A percentile compares a stretch with the other conserved stretches of the same genome.
These are phyloP conservation scores for Phytophthora capsici DNA, from an alignment of 352 stramenopile genomes.

Conservation along the genomic window DNA sequence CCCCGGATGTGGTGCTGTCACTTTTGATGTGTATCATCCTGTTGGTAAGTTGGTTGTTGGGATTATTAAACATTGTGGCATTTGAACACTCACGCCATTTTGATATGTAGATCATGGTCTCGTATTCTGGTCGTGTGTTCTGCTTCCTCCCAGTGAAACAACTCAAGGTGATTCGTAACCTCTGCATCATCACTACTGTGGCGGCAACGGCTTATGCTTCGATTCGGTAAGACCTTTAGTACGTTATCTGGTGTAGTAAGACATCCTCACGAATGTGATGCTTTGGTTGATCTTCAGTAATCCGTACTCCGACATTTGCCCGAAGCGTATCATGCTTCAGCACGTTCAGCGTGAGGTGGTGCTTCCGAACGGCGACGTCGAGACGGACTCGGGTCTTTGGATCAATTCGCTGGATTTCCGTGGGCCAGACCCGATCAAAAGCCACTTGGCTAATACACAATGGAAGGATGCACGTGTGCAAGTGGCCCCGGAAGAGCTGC, in stretches of 20 bases:
- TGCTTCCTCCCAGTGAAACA: conserved; percentile 65
- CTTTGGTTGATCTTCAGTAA: conserved; percentile 48
- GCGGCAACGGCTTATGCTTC: conserved; percentile 51
- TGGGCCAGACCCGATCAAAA: conserved; percentile 54
- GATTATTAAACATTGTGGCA: too few relatives aligned
- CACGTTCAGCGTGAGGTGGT: conserved; percentile 67
- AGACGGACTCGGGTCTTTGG: conserved; percentile 74
- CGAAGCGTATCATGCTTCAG: conserved; percentile 74
- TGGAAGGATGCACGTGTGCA: conserved; percentile 53
- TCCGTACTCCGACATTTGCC: conserved; percentile 74
- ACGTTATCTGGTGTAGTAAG: background rate
- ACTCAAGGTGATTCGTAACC: conserved; percentile 48
- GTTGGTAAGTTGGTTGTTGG: conserved; percentile 36
- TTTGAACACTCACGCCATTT: background rate
- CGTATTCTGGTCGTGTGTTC: conserved; percentile 72
- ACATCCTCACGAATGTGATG: conserved; percentile 3
- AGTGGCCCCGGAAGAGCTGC: conserved; percentile 41
- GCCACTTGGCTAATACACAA: conserved; percentile 50
- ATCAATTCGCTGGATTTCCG: conserved; percentile 78
- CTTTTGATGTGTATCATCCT: conserved; percentile 58
- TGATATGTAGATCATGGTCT: conserved; percentile 47
- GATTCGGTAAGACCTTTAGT: conserved; percentile 41
- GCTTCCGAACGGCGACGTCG: conserved; percentile 49
- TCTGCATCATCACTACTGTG: conserved; percentile 47
- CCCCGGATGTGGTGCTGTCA: conserved; percentile 62